Conservation (phyloP, 371 early-diverging fungal genomes). For the Lichtheimia hyalospora region DNA sequence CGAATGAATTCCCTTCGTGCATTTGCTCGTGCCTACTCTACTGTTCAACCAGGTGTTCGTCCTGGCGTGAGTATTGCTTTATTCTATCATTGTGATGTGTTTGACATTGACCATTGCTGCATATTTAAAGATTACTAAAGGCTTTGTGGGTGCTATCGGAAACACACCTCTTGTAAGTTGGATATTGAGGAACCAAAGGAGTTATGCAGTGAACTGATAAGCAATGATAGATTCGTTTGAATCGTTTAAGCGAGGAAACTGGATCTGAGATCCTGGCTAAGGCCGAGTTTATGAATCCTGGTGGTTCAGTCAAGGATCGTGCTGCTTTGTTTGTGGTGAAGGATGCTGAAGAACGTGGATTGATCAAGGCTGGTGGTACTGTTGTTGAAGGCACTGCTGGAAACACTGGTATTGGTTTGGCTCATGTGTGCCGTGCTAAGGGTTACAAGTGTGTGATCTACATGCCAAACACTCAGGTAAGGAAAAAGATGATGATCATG, state of each 20-base stretch:
- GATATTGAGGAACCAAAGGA: background rate
- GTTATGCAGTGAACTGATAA: background rate
- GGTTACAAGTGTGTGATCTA: conserved; percentile 96
- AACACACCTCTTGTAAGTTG: conserved; percentile 88
- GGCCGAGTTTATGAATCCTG: conserved; percentile 98
- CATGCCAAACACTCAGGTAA: conserved; percentile 94
- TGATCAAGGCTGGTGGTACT: conserved; percentile 89
- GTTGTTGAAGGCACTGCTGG: conserved; percentile 96
- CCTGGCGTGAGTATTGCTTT: conserved; percentile 25
- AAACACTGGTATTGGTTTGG: conserved; percentile 96
- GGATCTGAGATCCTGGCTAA: conserved; percentile 90
- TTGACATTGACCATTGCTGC: too few relatives aligned
- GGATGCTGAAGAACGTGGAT: conserved; percentile 89
- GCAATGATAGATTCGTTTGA: conserved; percentile 65
- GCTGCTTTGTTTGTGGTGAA: conserved; percentile 92
- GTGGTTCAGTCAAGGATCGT: conserved; percentile 96
- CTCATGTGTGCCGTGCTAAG: conserved; percentile 93
- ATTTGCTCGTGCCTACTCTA: conserved; percentile 40
- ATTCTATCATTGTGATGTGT: background rate
- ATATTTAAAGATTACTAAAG: conserved; percentile 55
- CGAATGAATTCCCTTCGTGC: conserved; percentile 36
- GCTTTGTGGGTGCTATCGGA: conserved; percentile 90
- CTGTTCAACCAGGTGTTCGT: conserved; percentile 38
- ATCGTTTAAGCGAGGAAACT: conserved; percentile 76
- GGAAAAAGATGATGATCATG: background rate